Base-by-base conservation (phyloP, 2,329 filamentous ascomycete genomes). In the Coleophoma cylindrospora region DNA sequence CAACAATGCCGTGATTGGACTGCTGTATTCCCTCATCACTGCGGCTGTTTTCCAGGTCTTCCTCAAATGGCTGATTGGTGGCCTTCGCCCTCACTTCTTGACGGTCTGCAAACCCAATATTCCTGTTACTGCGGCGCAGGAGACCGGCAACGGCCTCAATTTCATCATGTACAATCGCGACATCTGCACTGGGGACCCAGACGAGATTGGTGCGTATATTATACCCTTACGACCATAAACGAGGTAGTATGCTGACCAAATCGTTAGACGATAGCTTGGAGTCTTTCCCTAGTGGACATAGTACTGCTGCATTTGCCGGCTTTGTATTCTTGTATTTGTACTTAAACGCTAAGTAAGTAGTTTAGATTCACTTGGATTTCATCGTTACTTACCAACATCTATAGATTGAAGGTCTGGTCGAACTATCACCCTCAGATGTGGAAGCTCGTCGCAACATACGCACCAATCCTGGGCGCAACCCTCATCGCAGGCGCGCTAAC, bases 11-110 rank as follows among this genome's bases (percentile, higher is more conserved):
- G 71, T 83, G 45, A 74, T 88, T 44, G 86, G 86, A 13, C 76
- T 89, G 0, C 68, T 89, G 0, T 89, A 89, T 71, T 74, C 80
- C 1, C 75, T 89, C 54, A 86, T 89, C 67, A 73, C 76, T 6
- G 83, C 83, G 3, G 82, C 84, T n/a, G 80, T 89, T 45, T 88
- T 90, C 70, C 86, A 90, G 61, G 85, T 89, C 57, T 84, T 89
- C 61, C 60, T 89, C 64, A 90, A 90, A 68, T 85, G 79, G 77
- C 76, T 89, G 40, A 87, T 90, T 54, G 86, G 86, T 13, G 86
- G 85, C 13, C 70, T 86, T 17, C 77, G 84, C n/a, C 86, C 86
- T 1, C 82, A 88, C 65, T 89, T 89, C 70, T 74, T 89, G 17
- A 75, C 74, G 19, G 84, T 87, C 48, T 89, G 85, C 74, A 77